A percentile compares a stretch with the other conserved stretches of the same genome.
Evolutionary conservation across 2,329 filamentous ascomycete genomes (phyloP).

Genomic region (Huntiella savannae): DNA sequence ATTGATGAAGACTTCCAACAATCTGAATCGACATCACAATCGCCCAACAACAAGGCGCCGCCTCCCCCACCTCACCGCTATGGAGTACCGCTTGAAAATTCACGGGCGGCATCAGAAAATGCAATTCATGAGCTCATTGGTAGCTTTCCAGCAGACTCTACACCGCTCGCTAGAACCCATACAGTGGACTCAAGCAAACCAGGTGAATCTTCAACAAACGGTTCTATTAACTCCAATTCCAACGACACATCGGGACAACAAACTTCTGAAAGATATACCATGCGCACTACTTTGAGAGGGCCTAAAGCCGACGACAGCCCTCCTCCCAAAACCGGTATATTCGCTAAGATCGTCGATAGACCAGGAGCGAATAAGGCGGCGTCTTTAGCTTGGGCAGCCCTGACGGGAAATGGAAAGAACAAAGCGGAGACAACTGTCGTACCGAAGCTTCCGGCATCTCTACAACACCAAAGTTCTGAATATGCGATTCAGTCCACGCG

Average conservation of each 20-base stretch:
- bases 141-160: too few relatives aligned
- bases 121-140: too few relatives aligned
- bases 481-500: constrained; percentile 21
- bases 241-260: not conserved
- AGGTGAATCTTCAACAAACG: not conserved
- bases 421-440: not conserved
- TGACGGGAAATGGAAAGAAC: constrained; percentile 16
- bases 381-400: constrained; percentile 36
- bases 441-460: not conserved
- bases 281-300: constrained; percentile 41
- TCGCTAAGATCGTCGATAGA: constrained; percentile 4
- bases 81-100: not conserved
- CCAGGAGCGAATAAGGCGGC: constrained; percentile 42
- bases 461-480: not conserved
- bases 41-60: not conserved
- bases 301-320: constrained; percentile 26
- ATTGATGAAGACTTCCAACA: not conserved
- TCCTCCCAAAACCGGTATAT: constrained; percentile 17
- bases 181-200: too few relatives aligned
- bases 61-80: not conserved
- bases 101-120: too few relatives aligned
- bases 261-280: constrained; percentile 41
- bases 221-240: not conserved
- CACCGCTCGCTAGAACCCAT: too few relatives aligned
- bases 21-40: not conserved